These are phyloP conservation scores for Pseudonitzschia delicatissima DNA, from an alignment of 108 stramenopile genomes.

Conservation along the genomic window DNA sequence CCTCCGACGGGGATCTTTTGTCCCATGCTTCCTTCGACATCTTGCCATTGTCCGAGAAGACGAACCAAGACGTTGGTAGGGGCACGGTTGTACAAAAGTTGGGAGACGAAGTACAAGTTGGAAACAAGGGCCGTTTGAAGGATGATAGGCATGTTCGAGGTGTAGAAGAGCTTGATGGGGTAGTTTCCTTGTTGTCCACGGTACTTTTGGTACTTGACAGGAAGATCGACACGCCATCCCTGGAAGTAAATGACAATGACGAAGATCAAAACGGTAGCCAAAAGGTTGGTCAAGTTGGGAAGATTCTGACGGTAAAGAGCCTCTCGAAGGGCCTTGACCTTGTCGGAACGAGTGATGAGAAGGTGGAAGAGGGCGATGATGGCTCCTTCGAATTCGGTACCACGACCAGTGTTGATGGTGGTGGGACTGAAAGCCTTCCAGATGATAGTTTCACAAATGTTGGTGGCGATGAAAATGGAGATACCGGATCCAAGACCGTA, in stretches of 20 bases:
- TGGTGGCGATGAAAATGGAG: constrained; percentile 99
- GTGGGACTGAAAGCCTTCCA: constrained; percentile 99
- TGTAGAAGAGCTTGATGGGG: constrained; percentile 99
- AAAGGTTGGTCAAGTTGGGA: constrained; percentile 97
- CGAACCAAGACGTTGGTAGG: constrained; percentile 96
- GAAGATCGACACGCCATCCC: constrained; percentile 98
- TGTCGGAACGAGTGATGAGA: constrained; percentile 92
- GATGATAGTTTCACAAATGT: constrained; percentile 98
- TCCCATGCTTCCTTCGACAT: constrained; percentile 85
- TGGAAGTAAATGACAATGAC: constrained; percentile 99
- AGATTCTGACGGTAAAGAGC: constrained; percentile 97
- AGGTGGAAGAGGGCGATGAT: constrained; percentile 98
- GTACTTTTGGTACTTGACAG: constrained; percentile 97
- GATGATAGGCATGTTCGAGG: constrained; percentile 99
- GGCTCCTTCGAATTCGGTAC: constrained; percentile 99
- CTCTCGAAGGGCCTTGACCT: constrained; percentile 92
- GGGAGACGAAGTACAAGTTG: constrained; percentile 98
- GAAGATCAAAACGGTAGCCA: constrained; percentile 95
- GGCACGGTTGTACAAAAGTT: constrained; percentile 97
- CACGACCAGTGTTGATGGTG: constrained; percentile 99
- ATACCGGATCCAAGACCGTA: constrained; percentile 98
- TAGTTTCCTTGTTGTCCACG: constrained; percentile 94
- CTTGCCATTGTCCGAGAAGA: constrained; percentile 97
- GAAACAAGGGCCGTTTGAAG: constrained; percentile 97
- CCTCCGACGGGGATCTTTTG: constrained; percentile 96